phyloP scores from a whole-genome alignment of 2,329 filamentous ascomycete species.

The Coniella lustricola region DNA sequence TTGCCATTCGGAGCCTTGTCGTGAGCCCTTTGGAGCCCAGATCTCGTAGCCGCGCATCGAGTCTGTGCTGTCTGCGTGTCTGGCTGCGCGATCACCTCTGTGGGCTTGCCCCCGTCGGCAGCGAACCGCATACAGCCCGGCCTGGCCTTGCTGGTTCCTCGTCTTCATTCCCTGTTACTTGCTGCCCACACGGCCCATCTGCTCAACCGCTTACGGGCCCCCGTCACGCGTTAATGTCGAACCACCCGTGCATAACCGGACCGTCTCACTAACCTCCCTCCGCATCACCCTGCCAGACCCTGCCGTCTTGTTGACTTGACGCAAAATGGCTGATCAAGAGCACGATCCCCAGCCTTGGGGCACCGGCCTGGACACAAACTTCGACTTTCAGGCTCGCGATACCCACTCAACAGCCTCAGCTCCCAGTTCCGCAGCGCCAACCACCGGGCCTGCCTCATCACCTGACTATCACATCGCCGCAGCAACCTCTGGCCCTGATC shows the following conservation, averaged over 20 bases:
- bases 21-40: no score
- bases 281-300: conserved; percentile 4
- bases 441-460: conserved; percentile 9
- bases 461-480: conserved; percentile 6
- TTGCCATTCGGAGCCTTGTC: not conserved
- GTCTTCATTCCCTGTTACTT: conserved; percentile 1
- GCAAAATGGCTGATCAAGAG: conserved; percentile 26
- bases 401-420: conserved; percentile 12
- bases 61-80: not conserved
- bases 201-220: conserved; percentile 20
- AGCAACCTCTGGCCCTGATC: conserved; percentile 8
- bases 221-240: conserved; percentile 27
- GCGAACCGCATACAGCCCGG: conserved; percentile 3
- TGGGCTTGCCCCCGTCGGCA: conserved; percentile 3
- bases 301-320: conserved; percentile 8
- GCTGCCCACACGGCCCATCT: conserved; percentile 15
- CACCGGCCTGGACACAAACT: conserved; percentile 12
- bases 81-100: not conserved
- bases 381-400: conserved; percentile 13
- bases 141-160: not conserved
- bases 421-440: conserved; percentile 7
- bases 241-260: conserved; percentile 28
- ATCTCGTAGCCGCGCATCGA: not conserved
- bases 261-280: conserved; percentile 19
- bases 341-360: conserved; percentile 15